A percentile compares a stretch with the other conserved stretches of the same genome.
Conservation (phyloP, 768 basidiomycete species). For the Phylloporus rhodoxanthus region DNA sequence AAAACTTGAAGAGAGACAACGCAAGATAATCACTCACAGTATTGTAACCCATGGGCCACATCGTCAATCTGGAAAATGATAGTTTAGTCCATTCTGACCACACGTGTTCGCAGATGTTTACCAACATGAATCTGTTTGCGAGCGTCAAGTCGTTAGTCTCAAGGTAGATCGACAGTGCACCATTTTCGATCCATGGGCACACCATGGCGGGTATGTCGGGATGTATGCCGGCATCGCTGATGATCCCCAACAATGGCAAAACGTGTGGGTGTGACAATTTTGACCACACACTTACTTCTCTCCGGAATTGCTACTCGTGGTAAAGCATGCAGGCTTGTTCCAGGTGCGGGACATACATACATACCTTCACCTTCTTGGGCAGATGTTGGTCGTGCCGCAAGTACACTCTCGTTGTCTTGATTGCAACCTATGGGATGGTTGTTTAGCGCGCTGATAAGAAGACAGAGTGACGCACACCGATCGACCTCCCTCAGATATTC, state of each 20-base stretch:
- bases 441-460: background rate
- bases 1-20: background rate
- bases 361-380: background rate
- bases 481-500: background rate
- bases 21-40: background rate
- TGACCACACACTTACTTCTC: background rate
- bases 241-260: background rate
- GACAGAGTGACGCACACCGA: background rate
- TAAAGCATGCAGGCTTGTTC: background rate
- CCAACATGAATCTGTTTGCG: background rate
- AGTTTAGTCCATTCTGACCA: background rate
- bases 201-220: slow-evolving; percentile 1
- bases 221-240: background rate
- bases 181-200: background rate
- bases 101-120: background rate
- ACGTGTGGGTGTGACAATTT: background rate
- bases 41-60: background rate
- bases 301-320: background rate
- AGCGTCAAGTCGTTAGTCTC: background rate
- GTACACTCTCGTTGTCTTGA: background rate
- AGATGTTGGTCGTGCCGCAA: background rate
- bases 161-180: background rate
- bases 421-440: background rate
- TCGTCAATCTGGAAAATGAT: background rate
- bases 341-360: background rate